These are phyloP conservation scores for Gonium pectorale DNA, from an alignment of 139 green algal genomes.

Conservation along the genomic window DNA sequence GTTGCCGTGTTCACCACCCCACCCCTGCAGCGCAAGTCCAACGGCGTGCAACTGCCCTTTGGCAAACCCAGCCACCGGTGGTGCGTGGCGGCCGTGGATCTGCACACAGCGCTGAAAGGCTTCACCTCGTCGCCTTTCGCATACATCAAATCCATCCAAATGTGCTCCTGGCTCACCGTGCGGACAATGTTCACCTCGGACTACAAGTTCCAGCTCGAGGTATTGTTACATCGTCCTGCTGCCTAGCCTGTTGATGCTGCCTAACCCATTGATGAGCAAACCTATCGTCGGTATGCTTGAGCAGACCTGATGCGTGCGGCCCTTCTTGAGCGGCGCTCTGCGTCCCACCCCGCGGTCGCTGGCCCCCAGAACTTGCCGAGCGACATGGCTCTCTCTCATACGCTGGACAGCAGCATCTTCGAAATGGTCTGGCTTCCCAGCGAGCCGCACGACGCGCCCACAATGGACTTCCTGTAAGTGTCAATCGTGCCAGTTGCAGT, in stretches of 20 bases:
- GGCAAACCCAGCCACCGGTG: conserved; percentile 58
- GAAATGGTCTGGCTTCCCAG: conserved; percentile 70
- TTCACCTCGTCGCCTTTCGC: conserved; percentile 61
- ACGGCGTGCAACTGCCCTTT: conserved; percentile 66
- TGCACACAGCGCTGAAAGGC: conserved; percentile 42
- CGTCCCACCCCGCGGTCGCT: too few relatives aligned
- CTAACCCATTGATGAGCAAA: too few relatives aligned
- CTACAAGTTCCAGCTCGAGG: conserved; percentile 66
- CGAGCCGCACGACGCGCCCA: conserved; percentile 53
- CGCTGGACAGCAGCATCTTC: conserved; percentile 56
- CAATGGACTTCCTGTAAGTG: conserved; percentile 50
- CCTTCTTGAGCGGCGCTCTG: too few relatives aligned
- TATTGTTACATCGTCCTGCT: too few relatives aligned
- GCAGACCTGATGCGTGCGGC: too few relatives aligned
- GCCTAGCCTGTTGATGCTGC: too few relatives aligned
- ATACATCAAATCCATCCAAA: conserved; percentile 65
- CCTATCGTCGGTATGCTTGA: too few relatives aligned
- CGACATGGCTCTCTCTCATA: conserved; percentile 72
- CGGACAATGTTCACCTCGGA: conserved; percentile 79
- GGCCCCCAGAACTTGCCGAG: conserved; percentile 71
- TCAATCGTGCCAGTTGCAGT: too few relatives aligned
- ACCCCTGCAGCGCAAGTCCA: conserved; percentile 57
- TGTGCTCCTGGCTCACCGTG: conserved; percentile 80
- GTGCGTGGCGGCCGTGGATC: conserved; percentile 75
- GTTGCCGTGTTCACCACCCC: too few relatives aligned